Conservation (phyloP, 2,329 filamentous ascomycete genomes). For the Neofusicoccum laricinum region DNA sequence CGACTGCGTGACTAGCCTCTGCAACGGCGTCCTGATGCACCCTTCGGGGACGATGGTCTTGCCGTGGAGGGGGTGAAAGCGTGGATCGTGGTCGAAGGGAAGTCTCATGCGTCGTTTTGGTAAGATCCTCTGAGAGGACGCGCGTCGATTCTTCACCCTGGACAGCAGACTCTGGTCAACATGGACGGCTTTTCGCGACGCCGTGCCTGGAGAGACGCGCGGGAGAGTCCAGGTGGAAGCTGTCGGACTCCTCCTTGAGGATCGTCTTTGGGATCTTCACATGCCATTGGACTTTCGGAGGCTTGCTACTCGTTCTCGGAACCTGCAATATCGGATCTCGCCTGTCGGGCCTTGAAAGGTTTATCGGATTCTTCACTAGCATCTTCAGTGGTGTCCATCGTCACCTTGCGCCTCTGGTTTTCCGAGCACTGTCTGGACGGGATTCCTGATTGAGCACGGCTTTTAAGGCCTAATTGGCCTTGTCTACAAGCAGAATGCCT, state of each 20-base stretch:
- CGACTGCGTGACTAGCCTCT: slow-evolving; percentile 64
- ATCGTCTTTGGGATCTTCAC: slow-evolving; percentile 52
- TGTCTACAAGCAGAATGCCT: slow-evolving; percentile 46
- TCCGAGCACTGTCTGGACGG: neutral
- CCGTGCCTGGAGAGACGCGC: slow-evolving; percentile 30
- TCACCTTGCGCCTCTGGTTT: slow-evolving; percentile 17
- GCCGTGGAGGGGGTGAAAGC: slow-evolving; percentile 34
- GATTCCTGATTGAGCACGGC: slow-evolving; percentile 36
- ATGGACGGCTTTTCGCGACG: slow-evolving; percentile 54
- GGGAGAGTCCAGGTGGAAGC: slow-evolving; percentile 52
- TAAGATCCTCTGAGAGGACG: slow-evolving; percentile 73
- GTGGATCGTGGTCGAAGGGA: slow-evolving; percentile 52
- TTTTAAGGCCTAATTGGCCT: slow-evolving; percentile 22
- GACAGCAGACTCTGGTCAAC: slow-evolving; percentile 67
- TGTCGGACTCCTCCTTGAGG: slow-evolving; percentile 50
- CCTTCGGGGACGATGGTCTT: slow-evolving; percentile 27
- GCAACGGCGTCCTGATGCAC: slow-evolving; percentile 22
- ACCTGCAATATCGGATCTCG: slow-evolving; percentile 37
- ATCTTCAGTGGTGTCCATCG: slow-evolving; percentile 29
- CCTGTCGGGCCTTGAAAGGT: slow-evolving; percentile 22
- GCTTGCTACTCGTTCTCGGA: neutral
- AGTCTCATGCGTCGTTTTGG: slow-evolving; percentile 70
- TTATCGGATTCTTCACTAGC: slow-evolving; percentile 25
- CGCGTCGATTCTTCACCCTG: slow-evolving; percentile 72
- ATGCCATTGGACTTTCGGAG: slow-evolving; percentile 20